Base-by-base conservation (phyloP, 2,329 filamentous ascomycete genomes). In the Pseudocercospora macadamiae region DNA sequence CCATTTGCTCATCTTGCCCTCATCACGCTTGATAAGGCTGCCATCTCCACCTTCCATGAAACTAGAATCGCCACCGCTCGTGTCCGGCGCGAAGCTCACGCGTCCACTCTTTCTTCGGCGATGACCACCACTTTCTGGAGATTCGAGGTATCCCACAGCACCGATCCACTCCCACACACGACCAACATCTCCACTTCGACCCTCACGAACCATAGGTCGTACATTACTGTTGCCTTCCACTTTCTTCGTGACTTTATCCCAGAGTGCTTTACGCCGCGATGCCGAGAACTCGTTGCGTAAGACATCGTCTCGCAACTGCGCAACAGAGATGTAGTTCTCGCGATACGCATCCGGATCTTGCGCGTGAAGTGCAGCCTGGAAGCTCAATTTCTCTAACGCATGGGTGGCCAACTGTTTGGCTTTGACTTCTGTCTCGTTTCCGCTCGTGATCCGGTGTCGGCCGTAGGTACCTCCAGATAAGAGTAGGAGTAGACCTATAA, bases 161-260 rank as follows among this genome's bases (percentile, higher is more conserved):
- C 86, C 86, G 64, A 87, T 83, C 86, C 86, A 89, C 68, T 88
- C 86, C 86, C 86, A 89, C 55, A 85, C 82, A 48, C 85, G 80
- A 48, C 84, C 82, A 51, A 87, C 82, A 67, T 82, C 80, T 1
- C 80, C 80, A 28, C 68, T 77, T 18, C 80, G 79, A 73, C 65
- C 83, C 66, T 86, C 85, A 76, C 83, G 89, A 78, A 79, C 92
- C 77, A 83, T 93, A 76, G 76, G 90, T 39, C 95, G 84, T 14
- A 99, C 89, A 70, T 99, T 99, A 60, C 90, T 89, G 74, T 99
- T 99, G 74, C 88, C 87, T 76, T 99, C 95, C 0, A 99, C 93
- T 53, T 97, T 89, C 52, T 82, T 85, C 66, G 86, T 84, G 18
- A 99, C 95, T 51, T 86, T 86, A 64, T 86, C 83, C 95, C 96